Evolutionary conservation across 2,329 filamentous ascomycete species (phyloP), one percentile per base, ranked within the genome.

Genomic region (Cercospora brassicicola): DNA sequence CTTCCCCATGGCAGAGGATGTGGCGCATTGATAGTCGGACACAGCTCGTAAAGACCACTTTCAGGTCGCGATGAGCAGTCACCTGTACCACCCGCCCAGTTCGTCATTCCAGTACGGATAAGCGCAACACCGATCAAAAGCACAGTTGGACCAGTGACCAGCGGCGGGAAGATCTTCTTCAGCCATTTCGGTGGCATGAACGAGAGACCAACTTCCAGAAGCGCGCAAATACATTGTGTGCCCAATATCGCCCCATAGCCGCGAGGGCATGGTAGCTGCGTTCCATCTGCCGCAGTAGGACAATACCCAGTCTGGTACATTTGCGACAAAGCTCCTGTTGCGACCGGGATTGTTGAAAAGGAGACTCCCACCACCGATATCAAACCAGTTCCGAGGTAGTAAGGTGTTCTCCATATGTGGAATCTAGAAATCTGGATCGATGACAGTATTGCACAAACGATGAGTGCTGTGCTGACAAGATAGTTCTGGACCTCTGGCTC

Each of bases 321-420:
- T 76, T 94, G 91, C 2, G 83, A 78, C 51, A 95, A 86, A 3
- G 89, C 90, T 57, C 91, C 90, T 33, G 85, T 86, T 1, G 91
- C 90, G 28, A 93, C 88, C 3, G 90, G 87, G 69, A 94, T 92
- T 68, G 91, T 89, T 56, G 90, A 85, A 76, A 94, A 94, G 0
- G 91, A 92, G 15, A 92, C 90, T 15, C 90, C 91, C 3, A 93
- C 90, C 3, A 93, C 92, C 0, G 90, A 92, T 67, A 95, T 89
- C 26, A 95, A 81, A 2, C 92, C 92, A 0, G 92, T 95, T 10
- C 92, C 91, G 67, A 93, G 80, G 71, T 88, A 92, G 77, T 93
- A 93, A 2, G 87, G 88, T 0, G 91, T 92, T 71, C 86, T 87
- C 72, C 84, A 86, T 73, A 95, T 88, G 73, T 89, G 90, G 69